phyloP scores from a whole-genome alignment of 1,284 basidiomycete genomes.

The Sphagnurus paluster region DNA sequence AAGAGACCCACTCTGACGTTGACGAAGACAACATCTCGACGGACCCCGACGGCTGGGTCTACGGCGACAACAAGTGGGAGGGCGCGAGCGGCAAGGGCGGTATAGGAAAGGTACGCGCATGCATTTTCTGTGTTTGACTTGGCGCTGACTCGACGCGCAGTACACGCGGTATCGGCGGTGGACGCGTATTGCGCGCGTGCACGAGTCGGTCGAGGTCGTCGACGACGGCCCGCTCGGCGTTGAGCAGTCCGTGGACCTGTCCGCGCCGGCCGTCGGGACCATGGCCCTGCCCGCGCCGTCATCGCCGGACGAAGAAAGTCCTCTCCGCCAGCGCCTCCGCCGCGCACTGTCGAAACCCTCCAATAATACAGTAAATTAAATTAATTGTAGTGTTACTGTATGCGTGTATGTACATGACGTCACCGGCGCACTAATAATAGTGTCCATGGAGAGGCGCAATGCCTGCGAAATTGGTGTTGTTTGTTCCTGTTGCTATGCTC shows the following conservation, averaged over 20 bases:
- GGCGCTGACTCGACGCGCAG: conserved; percentile 33
- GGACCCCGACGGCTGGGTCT: conserved; percentile 91
- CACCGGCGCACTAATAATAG: background rate
- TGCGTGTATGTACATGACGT: background rate
- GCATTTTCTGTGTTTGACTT: background rate
- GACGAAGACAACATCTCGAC: conserved; percentile 52
- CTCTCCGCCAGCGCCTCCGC: conserved; percentile 24
- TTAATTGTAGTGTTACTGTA: background rate
- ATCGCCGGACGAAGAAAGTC: conserved; percentile 18
- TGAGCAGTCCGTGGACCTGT: conserved; percentile 10
- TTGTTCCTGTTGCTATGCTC: too few species aligned
- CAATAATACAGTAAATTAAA: background rate
- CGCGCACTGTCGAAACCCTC: conserved; percentile 23
- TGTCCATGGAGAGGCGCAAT: too few species aligned
- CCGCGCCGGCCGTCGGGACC: conserved; percentile 7
- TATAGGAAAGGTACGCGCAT: conserved; percentile 66
- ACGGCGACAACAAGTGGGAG: conserved; percentile 97
- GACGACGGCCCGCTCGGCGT: conserved; percentile 37
- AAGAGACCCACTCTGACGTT: conserved; percentile 23
- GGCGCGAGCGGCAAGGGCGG: conserved; percentile 73
- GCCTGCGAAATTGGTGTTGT: too few species aligned
- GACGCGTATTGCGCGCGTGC: conserved; percentile 80
- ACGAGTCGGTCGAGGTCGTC: conserved; percentile 67
- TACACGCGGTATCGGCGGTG: conserved; percentile 84
- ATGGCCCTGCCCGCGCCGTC: conserved; percentile 11